Base-by-base conservation (phyloP, 169 alveolate species). In the Cryptosporidium xiaoi region DNA sequence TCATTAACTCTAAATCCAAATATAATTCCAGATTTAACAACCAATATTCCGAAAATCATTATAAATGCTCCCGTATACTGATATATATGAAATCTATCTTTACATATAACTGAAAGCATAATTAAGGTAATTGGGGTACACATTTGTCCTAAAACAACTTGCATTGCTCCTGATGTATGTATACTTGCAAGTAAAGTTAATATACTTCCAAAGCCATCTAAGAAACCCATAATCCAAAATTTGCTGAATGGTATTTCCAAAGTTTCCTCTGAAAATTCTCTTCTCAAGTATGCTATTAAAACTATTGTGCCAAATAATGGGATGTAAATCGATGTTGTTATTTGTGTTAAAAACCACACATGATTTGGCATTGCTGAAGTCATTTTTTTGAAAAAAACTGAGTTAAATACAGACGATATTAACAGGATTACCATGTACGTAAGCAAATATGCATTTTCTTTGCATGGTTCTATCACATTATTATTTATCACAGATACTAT, bases 361-460 rank as follows among this genome's bases (percentile, higher is more conserved):
- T 90, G 90, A 53, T 90, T 90, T 36, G 93, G 93, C 91, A 90
- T 69, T 53, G 87, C 90, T 5, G 91, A 84, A 3, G 93, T 77
- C 87, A 77, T 77, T 36, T 77, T 77, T 64, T 77, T 77, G 33
- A 77, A 77, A 33, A 60, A 60, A 6, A 77, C 87, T 8, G 87
- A 77, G 64, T 77, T 77, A 40, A 77, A 56, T 29, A 77, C 64
- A 3, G 87, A 77, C 7, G 87, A 77, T 34, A 77, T 27, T n/a
- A 77, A 31, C 4, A 77, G 71, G 31, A 68, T 48, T 24, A 36
- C 51, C 87, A 77, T 77, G 16, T 71, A 77, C 24, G 50, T 13
- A 16, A 77, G 31, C 27, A 77, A 18, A 18, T 33, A 60, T 10
- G 31, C 4, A 51, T 77, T 77, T n/a, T 77, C 71, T 15, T n/a